Conservation (phyloP, 1,284 basidiomycete species). For the Sanghuangporus weigelae region DNA sequence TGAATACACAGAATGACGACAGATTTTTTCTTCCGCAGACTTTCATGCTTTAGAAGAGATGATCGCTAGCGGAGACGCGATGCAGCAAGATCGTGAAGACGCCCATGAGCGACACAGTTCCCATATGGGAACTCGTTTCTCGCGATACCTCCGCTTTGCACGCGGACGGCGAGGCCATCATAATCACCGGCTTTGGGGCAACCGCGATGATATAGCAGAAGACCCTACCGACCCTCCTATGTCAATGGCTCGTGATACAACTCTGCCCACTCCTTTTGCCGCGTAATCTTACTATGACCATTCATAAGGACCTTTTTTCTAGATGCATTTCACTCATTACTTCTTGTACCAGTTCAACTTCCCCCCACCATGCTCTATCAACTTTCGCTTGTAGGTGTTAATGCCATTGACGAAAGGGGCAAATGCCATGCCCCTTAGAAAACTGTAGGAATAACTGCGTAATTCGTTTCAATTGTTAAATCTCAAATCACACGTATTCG, state of each 20-base stretch:
- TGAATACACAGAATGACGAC: background rate
- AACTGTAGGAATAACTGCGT: no score
- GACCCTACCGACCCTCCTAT: constrained; percentile 28
- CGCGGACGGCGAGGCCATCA: constrained; percentile 33
- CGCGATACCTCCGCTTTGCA: constrained; percentile 64
- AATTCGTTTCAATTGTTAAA: no score
- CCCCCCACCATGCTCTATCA: no score
- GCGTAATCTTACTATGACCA: background rate
- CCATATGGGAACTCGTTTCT: constrained; percentile 45
- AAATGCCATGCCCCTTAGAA: no score
- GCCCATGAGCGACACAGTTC: constrained; percentile 25
- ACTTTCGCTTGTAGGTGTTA: no score
- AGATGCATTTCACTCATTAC: background rate
- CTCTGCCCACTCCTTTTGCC: background rate
- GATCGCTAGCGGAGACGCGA: constrained; percentile 32
- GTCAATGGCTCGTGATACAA: constrained; percentile 23
- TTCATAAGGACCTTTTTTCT: background rate
- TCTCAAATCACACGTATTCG: no score
- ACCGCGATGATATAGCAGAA: constrained; percentile 12
- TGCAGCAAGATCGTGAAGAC: constrained; percentile 24
- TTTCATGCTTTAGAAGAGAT: constrained; percentile 46
- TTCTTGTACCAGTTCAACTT: no score
- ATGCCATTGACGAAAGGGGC: no score
- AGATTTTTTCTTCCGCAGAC: constrained; percentile 27
- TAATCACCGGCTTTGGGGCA: constrained; percentile 16